phyloP scores from a whole-genome alignment of 1,284 basidiomycete genomes.

The Pascua sp. region DNA sequence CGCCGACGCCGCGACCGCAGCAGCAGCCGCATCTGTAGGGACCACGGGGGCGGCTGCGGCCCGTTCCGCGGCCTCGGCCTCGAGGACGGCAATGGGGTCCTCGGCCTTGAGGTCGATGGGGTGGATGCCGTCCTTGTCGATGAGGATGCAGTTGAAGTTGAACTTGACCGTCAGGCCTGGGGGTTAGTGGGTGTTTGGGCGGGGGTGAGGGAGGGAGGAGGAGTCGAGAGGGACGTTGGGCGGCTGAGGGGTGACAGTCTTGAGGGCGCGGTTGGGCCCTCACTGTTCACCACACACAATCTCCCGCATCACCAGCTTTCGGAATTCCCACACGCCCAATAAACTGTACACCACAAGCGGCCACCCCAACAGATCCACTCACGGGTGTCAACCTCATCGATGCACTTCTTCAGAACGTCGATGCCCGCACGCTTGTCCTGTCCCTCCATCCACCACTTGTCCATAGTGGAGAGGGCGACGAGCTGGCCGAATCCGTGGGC shows the following conservation, averaged over 20 bases:
- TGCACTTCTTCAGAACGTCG: slow-evolving; percentile 75
- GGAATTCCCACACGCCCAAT: too few relatives aligned
- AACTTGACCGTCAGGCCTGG: slow-evolving; percentile 69
- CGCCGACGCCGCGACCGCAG: slow-evolving; percentile 8
- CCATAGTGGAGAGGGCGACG: slow-evolving; percentile 86
- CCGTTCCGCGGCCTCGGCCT: slow-evolving; percentile 20
- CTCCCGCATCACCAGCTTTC: too few relatives aligned
- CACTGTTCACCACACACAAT: too few relatives aligned
- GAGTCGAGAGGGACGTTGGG: too few relatives aligned
- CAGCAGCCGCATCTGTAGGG: background rate
- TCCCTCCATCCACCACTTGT: slow-evolving; percentile 61
- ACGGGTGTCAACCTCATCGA: slow-evolving; percentile 83
- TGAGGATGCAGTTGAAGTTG: slow-evolving; percentile 81
- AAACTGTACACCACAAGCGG: too few relatives aligned
- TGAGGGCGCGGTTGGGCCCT: too few relatives aligned
- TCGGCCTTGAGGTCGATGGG: slow-evolving; percentile 57
- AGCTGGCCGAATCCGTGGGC: slow-evolving; percentile 95
- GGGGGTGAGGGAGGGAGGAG: too few relatives aligned
- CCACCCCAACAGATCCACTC: slow-evolving; percentile 18
- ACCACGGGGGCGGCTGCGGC: slow-evolving; percentile 2
- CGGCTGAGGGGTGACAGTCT: too few relatives aligned
- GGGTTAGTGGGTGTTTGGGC: background rate
- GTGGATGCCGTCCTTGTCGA: slow-evolving; percentile 83
- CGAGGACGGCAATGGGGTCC: slow-evolving; percentile 37
- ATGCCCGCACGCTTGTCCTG: slow-evolving; percentile 69